Conservation (phyloP, 192 early-diverging fungal species). For the Umbelopsis isabellina region DNA sequence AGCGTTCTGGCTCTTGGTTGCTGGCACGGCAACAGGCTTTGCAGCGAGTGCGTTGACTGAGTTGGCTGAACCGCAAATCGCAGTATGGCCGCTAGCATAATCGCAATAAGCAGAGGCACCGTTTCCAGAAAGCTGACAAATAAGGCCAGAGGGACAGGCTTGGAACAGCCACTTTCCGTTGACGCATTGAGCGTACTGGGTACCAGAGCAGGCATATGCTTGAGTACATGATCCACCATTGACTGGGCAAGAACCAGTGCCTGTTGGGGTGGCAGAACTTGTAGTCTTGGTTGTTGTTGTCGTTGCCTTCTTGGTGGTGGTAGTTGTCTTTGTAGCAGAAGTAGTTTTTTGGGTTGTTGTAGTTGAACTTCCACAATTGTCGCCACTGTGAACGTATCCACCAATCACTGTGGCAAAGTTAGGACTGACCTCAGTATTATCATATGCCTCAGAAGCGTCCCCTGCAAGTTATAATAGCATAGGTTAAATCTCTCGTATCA, state of each 20-base stretch:
- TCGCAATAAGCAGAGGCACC: slow-evolving; percentile 22
- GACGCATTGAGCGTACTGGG: slow-evolving; percentile 17
- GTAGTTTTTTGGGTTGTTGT: background rate
- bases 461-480: background rate
- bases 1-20: slow-evolving; percentile 16
- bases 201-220: slow-evolving; percentile 21
- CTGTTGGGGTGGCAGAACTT: background rate
- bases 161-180: slow-evolving; percentile 23
- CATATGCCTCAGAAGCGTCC: slow-evolving; percentile 64
- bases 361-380: background rate
- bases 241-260: background rate
- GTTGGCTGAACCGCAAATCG: background rate
- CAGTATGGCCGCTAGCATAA: background rate
- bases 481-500: background rate
- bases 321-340: slow-evolving; percentile 9
- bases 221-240: background rate
- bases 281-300: background rate
- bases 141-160: slow-evolving; percentile 15
- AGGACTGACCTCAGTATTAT: slow-evolving; percentile 43
- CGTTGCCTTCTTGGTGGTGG: slow-evolving; percentile 2
- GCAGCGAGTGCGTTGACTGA: background rate
- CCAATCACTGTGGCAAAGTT: slow-evolving; percentile 33
- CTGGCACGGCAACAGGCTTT: background rate
- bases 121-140: slow-evolving; percentile 7
- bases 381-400: slow-evolving; percentile 18